Evolutionary conservation across 2,329 filamentous ascomycete species (phyloP).

Genomic region (Diaporthe longicolla): DNA sequence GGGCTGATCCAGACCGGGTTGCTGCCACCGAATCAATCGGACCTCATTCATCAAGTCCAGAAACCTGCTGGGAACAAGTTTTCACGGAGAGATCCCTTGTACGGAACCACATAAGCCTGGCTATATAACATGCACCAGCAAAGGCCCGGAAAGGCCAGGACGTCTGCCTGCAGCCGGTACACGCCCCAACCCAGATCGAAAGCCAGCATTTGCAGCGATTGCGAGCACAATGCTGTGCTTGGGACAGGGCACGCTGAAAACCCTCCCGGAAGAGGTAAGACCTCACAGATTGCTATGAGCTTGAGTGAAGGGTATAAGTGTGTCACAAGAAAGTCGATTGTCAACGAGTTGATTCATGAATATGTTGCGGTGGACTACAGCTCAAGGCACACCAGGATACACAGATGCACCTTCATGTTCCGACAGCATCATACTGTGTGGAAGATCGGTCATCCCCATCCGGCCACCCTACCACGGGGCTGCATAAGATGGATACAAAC

Average conservation of each 20-base stretch:
- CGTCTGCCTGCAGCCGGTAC: neutral
- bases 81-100: neutral
- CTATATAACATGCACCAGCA: neutral
- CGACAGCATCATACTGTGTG: neutral
- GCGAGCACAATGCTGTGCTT: neutral
- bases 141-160: neutral
- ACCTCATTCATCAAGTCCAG: neutral
- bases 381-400: neutral
- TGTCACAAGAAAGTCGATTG: no score
- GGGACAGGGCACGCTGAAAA: neutral
- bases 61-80: conserved; percentile 5
- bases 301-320: neutral
- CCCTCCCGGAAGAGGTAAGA: neutral
- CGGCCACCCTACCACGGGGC: neutral
- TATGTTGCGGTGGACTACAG: neutral
- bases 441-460: neutral
- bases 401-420: neutral
- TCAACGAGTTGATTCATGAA: neutral
- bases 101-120: neutral
- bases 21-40: conserved; percentile 18
- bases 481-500: neutral
- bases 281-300: neutral
- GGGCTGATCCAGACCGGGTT: neutral
- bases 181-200: neutral
- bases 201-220: neutral